Evolutionary conservation across 371 early-diverging fungal genomes (phyloP).

Genomic region (Circinella umbellata): DNA sequence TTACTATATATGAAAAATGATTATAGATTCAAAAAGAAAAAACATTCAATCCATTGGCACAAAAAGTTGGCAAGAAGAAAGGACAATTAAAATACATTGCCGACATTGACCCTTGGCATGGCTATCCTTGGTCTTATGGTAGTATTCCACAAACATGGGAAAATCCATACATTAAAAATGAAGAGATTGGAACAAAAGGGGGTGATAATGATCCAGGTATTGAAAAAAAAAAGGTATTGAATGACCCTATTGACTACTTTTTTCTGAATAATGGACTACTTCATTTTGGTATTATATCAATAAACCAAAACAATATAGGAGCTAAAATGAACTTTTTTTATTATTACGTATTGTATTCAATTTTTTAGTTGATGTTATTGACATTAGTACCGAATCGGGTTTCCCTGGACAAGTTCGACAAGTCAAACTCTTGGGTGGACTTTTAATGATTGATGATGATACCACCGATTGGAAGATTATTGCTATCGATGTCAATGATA

Average conservation of each 20-base stretch:
- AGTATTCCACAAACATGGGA: slow-evolving; percentile 99
- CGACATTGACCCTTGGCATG: slow-evolving; percentile 99
- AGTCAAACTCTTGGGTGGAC: slow-evolving; percentile 93
- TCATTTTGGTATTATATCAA: too few relatives aligned
- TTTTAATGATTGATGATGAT: slow-evolving; percentile 95
- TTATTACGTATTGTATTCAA: too few relatives aligned
- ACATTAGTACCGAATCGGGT: slow-evolving; percentile 89
- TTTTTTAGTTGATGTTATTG: slow-evolving; percentile 92
- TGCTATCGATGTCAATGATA: slow-evolving; percentile 91
- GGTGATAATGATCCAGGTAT: slow-evolving; percentile 95
- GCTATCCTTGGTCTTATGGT: slow-evolving; percentile 99
- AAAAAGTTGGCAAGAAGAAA: slow-evolving; percentile 99
- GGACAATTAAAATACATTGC: slow-evolving; percentile 94
- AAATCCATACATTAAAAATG: slow-evolving; percentile 85
- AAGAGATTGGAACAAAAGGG: slow-evolving; percentile 74
- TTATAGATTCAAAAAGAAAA: slow-evolving; percentile 10
- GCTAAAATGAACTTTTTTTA: too few relatives aligned
- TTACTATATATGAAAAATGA: background rate
- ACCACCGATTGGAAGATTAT: slow-evolving; percentile 99
- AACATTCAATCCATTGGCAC: slow-evolving; percentile 98
- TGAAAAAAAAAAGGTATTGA: too few relatives aligned
- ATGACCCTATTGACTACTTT: too few relatives aligned
- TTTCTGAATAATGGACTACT: too few relatives aligned
- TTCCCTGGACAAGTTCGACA: slow-evolving; percentile 93
- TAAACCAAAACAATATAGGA: too few relatives aligned